Base-by-base conservation (phyloP, 768 basidiomycete species). In the Gloeophyllum trabeum region DNA sequence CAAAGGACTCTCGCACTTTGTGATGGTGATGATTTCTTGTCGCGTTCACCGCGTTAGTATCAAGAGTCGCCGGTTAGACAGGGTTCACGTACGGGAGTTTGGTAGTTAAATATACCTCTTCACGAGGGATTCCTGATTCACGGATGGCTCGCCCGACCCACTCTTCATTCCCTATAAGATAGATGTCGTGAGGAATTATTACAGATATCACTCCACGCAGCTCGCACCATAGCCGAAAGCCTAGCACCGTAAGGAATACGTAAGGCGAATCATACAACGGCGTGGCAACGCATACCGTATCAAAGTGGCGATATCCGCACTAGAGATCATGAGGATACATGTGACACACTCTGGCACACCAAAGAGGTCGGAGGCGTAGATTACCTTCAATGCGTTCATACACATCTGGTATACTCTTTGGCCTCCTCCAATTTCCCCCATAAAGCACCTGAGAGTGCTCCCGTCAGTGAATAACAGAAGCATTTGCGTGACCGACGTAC, bases 61-160 rank as follows among this genome's bases (percentile, higher is more conserved):
- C 44, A 47, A 61, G n/a, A n/a, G n/a, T n/a, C n/a, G n/a, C 21
- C 56, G 55, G 51, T 60, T 18, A 37, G 12, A 12, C 12, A 24
- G n/a, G 44, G 18, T 14, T 4, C 3, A 12, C 57, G 38, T 43
- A 61, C 62, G 64, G 58, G 24, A 73, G 56, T 49, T 75, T 75
- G 13, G 71, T 71, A 0, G 71, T 73, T 24, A 75, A 56, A 49
- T 68, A 73, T 20, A 74, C 50, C 28, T 73, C 61, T 22, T 67
- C 62, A 20, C 73, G 63, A 3, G 70, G 65, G 30, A 73, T 58
- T 2, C 70, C 71, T 14, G 69, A 73, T 6, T 58, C 66, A 32
- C 61, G 62, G 43, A 78, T 58, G 0, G 65, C 69, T 4, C 60
- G 49, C 2, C 72, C 70, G 14, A 71, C 66, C 4, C 58, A 54